Conservation (phyloP, 164 flowering plant species). For the Kalanchoe fedtschenkoi region DNA sequence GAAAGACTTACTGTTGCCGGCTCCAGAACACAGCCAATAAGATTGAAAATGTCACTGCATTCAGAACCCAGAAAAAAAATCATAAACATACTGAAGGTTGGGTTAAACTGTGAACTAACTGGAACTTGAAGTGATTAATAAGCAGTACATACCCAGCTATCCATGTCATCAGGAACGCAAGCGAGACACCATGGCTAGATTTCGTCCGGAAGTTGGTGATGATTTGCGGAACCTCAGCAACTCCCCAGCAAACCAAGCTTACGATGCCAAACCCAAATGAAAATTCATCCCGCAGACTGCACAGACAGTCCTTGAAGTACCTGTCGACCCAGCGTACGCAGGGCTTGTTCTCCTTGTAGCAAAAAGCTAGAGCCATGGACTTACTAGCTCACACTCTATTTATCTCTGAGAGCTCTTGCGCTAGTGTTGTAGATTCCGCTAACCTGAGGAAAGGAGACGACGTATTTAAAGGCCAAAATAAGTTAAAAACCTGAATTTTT, state of each 20-base stretch:
- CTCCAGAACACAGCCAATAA: conserved; percentile 1
- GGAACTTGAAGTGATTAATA: too few species aligned
- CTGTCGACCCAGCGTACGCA: conserved; percentile 60
- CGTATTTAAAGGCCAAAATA: neutral
- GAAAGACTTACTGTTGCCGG: neutral
- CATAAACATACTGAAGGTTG: too few species aligned
- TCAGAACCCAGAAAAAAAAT: neutral
- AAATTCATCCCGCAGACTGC: neutral
- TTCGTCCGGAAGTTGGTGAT: conserved; percentile 73
- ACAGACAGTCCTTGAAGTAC: conserved; percentile 13
- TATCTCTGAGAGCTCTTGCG: neutral
- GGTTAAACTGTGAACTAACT: too few species aligned
- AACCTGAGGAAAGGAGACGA: neutral
- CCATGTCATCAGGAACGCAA: conserved; percentile 79
- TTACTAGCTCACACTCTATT: neutral
- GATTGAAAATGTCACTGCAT: neutral
- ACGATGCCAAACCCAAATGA: conserved; percentile 3
- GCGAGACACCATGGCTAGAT: conserved; percentile 86
- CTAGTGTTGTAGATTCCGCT: neutral
- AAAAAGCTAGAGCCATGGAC: conserved; percentile 2
- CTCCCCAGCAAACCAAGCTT: conserved; percentile 26
- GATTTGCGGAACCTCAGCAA: conserved; percentile 91
- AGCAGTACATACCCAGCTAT: conserved; percentile 67
- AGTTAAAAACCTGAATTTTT: neutral
- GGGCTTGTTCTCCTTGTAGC: conserved; percentile 36